These are phyloP conservation scores for Rhododendron molle DNA, from an alignment of 148 eudicot species.

Conservation along the genomic window DNA sequence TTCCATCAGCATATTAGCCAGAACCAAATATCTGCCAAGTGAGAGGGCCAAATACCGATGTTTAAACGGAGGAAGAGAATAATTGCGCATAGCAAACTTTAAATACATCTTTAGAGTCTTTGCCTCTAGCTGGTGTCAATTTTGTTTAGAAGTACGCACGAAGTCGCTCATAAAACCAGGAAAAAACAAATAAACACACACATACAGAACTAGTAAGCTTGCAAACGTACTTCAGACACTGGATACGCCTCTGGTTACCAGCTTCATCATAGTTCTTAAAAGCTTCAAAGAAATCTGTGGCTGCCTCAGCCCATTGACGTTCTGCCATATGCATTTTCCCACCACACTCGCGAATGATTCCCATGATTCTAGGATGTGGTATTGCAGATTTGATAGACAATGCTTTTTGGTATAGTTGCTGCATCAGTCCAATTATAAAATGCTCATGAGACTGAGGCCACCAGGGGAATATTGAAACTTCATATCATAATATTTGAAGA, in stretches of 20 bases:
- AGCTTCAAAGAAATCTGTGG: conserved; percentile 98
- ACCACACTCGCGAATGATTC: conserved; percentile 97
- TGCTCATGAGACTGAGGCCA: neutral
- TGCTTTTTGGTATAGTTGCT: conserved; percentile 96
- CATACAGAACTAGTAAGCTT: conserved; percentile 2
- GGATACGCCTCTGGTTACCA: conserved; percentile 87
- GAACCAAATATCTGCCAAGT: conserved; percentile 74
- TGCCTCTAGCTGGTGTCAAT: neutral
- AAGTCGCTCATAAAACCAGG: neutral
- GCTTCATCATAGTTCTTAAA: conserved; percentile 99
- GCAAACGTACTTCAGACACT: conserved; percentile 79
- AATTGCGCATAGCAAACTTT: neutral
- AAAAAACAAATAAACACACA: neutral
- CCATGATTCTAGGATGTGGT: conserved; percentile 98
- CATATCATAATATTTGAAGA: neutral
- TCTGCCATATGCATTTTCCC: conserved; percentile 99
- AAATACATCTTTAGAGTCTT: neutral
- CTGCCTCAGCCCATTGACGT: conserved; percentile 95
- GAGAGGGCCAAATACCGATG: neutral
- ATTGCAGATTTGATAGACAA: conserved; percentile 94
- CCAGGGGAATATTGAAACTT: neutral
- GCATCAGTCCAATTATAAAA: conserved; percentile 19
- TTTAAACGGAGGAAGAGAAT: neutral
- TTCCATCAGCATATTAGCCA: conserved; percentile 95
- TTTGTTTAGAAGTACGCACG: neutral